Percentiles rank a stretch among this genome's conserved stretches.
phyloP scores from a whole-genome alignment of 768 basidiomycete species.

The Amanita fuliginea region DNA sequence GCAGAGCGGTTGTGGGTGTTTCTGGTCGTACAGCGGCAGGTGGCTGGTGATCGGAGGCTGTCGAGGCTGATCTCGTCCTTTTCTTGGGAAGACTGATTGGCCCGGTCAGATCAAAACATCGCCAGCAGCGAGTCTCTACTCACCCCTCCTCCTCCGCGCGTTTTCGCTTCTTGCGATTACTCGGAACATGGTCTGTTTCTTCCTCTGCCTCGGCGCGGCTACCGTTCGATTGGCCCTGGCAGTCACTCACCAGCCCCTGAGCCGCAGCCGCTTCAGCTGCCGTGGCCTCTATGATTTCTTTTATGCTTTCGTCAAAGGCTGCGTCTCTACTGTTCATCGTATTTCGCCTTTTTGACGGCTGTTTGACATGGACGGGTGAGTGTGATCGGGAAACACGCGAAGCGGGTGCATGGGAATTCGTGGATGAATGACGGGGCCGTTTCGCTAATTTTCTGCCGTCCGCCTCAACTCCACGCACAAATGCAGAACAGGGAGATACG shows the following conservation, averaged over 20 bases:
- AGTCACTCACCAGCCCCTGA: conserved; percentile 30
- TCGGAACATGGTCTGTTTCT: conserved; percentile 29
- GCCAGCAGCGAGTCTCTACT: conserved; percentile 19
- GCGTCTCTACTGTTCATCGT: conserved; percentile 99
- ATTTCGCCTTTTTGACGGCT: conserved; percentile 78
- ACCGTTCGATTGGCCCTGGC: conserved; percentile 16
- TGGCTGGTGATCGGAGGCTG: conserved; percentile 46
- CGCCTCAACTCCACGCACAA: conserved; percentile 5
- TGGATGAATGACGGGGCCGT: conserved; percentile 52
- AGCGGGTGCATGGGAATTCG: conserved; percentile 46
- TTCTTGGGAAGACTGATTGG: conserved; percentile 43
- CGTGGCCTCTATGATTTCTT: conserved; percentile 64
- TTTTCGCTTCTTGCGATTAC: conserved; percentile 61
- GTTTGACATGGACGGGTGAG: conserved; percentile 53
- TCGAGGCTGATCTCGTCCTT: conserved; percentile 68
- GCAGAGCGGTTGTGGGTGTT: conserved; percentile 16
- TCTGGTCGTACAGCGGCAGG: conserved; percentile 31
- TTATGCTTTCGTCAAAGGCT: conserved; percentile 80
- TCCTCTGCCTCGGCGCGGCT: conserved; percentile 27
- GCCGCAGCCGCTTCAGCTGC: conserved; percentile 53
- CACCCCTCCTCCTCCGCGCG: conserved; percentile 64
- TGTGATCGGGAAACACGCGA: conserved; percentile 67
- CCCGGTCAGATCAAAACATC: conserved; percentile 7
- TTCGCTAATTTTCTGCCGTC: conserved; percentile 48
- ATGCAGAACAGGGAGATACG: conserved; percentile 17